Evolutionary conservation across 1,139 yeast genomes (phyloP).

Genomic region (Pichia sp.): DNA sequence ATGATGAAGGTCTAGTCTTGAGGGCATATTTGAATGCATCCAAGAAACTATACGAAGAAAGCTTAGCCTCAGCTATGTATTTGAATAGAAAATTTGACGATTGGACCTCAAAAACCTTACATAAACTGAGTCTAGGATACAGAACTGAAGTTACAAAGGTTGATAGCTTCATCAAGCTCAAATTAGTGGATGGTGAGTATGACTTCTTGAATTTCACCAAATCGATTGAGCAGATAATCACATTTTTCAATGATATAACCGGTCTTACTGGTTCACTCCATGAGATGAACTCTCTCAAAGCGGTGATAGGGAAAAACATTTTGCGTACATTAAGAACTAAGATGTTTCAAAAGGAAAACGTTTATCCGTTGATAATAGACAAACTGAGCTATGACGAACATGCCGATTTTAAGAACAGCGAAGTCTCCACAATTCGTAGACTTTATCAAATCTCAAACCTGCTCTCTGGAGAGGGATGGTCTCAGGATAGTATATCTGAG

Average conservation of each 20-base stretch:
- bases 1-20: slow-evolving; percentile 12
- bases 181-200: no score
- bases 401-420: neutral
- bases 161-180: slow-evolving; percentile 2
- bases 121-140: slow-evolving; percentile 12
- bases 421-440: slow-evolving; percentile 4
- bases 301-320: slow-evolving; percentile 15
- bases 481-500: slow-evolving; percentile 25
- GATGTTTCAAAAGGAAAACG: slow-evolving; percentile 19
- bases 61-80: slow-evolving; percentile 13
- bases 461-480: slow-evolving; percentile 22
- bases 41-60: slow-evolving; percentile 4
- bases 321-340: slow-evolving; percentile 15
- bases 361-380: slow-evolving; percentile 22
- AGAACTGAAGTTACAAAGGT: slow-evolving; percentile 2
- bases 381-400: slow-evolving; percentile 9
- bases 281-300: slow-evolving; percentile 12
- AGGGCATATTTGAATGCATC: slow-evolving; percentile 13
- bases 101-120: slow-evolving; percentile 15
- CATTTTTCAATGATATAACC: slow-evolving; percentile 18
- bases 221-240: slow-evolving; percentile 17
- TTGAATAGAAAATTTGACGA: slow-evolving; percentile 18
- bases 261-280: slow-evolving; percentile 9
- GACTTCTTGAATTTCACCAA: slow-evolving; percentile 9
- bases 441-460: slow-evolving; percentile 16